phyloP scores from a whole-genome alignment of 805 yeast genomes.

The Wickerhamiella dianesei region DNA sequence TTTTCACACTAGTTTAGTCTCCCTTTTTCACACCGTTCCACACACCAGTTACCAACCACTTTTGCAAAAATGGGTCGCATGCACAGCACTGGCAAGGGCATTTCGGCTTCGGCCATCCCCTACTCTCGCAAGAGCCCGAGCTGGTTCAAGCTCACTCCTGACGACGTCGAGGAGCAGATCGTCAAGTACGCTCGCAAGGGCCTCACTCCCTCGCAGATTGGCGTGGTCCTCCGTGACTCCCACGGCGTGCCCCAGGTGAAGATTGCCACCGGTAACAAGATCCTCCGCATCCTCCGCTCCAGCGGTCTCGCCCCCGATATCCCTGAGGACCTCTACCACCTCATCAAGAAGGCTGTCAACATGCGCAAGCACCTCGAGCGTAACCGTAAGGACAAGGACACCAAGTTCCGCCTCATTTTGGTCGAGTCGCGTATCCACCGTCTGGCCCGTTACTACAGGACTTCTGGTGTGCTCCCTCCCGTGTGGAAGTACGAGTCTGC shows the following conservation, averaged over 20 bases:
- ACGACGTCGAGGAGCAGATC: slow-evolving; percentile 93
- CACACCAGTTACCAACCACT: neutral
- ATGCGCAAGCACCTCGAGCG: slow-evolving; percentile 99
- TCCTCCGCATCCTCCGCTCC: slow-evolving; percentile 96
- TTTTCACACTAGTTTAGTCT: neutral
- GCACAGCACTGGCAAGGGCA: slow-evolving; percentile 99
- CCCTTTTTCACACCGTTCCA: neutral
- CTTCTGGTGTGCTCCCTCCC: slow-evolving; percentile 97
- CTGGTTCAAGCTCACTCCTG: slow-evolving; percentile 97
- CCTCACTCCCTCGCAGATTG: slow-evolving; percentile 98
- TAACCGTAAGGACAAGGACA: slow-evolving; percentile 99
- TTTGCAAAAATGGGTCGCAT: slow-evolving; percentile 86
- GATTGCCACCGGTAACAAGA: slow-evolving; percentile 97
- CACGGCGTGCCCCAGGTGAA: slow-evolving; percentile 98
- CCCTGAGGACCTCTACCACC: slow-evolving; percentile 98
- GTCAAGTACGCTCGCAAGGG: slow-evolving; percentile 99
- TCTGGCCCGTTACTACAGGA: slow-evolving; percentile 99
- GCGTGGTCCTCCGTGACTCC: slow-evolving; percentile 98
- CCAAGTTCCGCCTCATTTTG: slow-evolving; percentile 99
- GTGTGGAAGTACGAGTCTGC: slow-evolving; percentile 99
- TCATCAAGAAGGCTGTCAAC: slow-evolving; percentile 98
- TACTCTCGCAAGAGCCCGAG: slow-evolving; percentile 98
- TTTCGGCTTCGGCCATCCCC: slow-evolving; percentile 97
- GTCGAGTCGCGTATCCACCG: slow-evolving; percentile 99
- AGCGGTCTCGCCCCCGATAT: slow-evolving; percentile 99